Base-by-base conservation (phyloP, 257 asterid species). In the Apocynum venetum region DNA sequence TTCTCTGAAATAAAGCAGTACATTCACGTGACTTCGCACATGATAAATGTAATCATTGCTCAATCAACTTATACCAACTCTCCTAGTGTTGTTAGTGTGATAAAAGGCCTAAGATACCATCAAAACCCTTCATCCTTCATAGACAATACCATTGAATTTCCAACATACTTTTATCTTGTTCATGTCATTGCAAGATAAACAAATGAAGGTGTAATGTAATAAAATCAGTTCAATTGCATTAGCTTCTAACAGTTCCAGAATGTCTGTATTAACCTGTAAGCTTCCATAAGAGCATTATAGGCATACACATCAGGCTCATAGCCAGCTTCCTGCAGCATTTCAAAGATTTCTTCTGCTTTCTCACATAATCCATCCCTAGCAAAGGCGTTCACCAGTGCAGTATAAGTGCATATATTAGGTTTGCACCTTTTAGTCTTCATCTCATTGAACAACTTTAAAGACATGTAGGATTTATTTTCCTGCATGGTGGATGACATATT, bases 221-320 rank as follows among this genome's bases (percentile, higher is more conserved):
- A 13, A 65, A 65, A 65, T 11, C 71, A 38, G 2, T 65, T 36
- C 17, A 65, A 38, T 17, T 43, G 72, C 13, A 17, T 41, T 66
- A 67, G 52, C 35, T 41, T 43, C 4, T 47, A 67, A 41, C 35
- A 67, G 12, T 67, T 40, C 20, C n/a, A 67, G 72, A 20, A 40
- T 65, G 13, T 25, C 64, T 35, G 60, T 12, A 19, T 38, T 71
- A 76, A 91, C 98, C 97, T 91, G 86, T 93, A 93, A 81, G 96
- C 91, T 85, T 89, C 97, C 95, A 93, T 90, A 73, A 93, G 97
- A 79, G 97, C 97, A 74, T 93, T 93, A 80, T 90, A 93, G 79
- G 91, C 91, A 76, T 93, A 93, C 52, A 83, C 97, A 75, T 93
- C 97, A 63, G 97, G 98, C 86, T 90, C 98, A 65, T 82, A 80